Conservation (phyloP, 2,329 filamentous ascomycete species). For the Penicillium sp. region DNA sequence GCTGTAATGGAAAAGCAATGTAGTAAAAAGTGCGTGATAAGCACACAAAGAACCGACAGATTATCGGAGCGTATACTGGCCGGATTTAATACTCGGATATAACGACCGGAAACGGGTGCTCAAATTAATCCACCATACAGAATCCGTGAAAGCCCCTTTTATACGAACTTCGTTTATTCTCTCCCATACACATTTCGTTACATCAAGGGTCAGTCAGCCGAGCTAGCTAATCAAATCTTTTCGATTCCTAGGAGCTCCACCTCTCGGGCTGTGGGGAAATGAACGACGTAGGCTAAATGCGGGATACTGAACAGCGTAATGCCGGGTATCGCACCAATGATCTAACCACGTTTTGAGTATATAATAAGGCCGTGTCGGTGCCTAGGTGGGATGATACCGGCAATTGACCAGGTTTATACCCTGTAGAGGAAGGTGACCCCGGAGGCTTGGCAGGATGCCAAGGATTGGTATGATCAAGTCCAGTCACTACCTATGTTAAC, state of each 20-base stretch:
- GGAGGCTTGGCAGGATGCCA: neutral
- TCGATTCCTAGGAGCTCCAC: no score
- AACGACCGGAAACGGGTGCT: no score
- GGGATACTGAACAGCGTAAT: neutral
- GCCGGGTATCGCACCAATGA: neutral
- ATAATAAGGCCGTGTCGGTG: neutral
- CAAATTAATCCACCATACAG: no score
- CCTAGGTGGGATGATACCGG: neutral
- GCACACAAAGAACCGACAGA: no score
- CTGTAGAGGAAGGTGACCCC: neutral
- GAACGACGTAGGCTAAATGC: neutral
- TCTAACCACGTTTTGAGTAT: neutral
- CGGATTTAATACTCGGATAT: no score
- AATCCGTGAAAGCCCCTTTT: no score
- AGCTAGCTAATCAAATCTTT: no score
- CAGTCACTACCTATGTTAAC: neutral
- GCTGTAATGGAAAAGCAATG: constrained; percentile 1
- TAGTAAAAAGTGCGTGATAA: no score
- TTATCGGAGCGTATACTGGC: no score
- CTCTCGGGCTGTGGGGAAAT: neutral
- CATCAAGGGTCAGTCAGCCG: no score
- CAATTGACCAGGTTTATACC: neutral
- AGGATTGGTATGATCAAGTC: neutral
- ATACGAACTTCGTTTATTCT: no score
- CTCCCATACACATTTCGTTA: no score